Evolutionary conservation across 2,329 filamentous ascomycete genomes (phyloP).

Genomic region (Fusarium gaditjirri): DNA sequence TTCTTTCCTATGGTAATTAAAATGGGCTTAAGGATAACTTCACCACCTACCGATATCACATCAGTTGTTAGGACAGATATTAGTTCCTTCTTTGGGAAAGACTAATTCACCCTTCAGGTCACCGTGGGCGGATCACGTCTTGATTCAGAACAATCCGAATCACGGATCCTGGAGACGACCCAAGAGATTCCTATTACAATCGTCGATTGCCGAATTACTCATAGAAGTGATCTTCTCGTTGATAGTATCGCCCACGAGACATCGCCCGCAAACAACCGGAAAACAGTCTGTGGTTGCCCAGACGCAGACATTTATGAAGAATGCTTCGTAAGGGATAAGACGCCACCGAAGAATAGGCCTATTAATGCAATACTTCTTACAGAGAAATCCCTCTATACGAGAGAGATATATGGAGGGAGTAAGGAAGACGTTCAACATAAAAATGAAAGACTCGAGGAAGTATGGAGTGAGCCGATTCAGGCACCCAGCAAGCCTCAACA

Average conservation of each 20-base stretch:
- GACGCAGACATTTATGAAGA: no score
- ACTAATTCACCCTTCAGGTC: neutral
- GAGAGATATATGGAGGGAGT: no score
- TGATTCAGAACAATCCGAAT: neutral
- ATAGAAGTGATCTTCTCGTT: neutral
- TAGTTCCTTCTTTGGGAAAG: neutral
- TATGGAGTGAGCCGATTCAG: no score
- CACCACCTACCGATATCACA: rapidly evolving
- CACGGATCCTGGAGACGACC: neutral
- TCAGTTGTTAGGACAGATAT: no score
- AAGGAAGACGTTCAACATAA: no score
- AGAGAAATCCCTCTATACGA: no score
- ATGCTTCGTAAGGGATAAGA: no score
- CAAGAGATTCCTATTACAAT: neutral
- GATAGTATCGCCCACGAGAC: neutral
- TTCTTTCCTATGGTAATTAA: no score
- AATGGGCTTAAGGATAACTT: rapidly evolving
- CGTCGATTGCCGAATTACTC: neutral
- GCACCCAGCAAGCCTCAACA: no score
- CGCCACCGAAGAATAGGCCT: no score
- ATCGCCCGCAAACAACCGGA: neutral
- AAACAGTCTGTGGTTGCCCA: neutral
- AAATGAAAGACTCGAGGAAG: no score
- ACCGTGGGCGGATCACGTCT: neutral
- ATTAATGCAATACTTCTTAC: no score